Conservation (phyloP, 352 stramenopile genomes). For the Globisporangium camurandrum region DNA sequence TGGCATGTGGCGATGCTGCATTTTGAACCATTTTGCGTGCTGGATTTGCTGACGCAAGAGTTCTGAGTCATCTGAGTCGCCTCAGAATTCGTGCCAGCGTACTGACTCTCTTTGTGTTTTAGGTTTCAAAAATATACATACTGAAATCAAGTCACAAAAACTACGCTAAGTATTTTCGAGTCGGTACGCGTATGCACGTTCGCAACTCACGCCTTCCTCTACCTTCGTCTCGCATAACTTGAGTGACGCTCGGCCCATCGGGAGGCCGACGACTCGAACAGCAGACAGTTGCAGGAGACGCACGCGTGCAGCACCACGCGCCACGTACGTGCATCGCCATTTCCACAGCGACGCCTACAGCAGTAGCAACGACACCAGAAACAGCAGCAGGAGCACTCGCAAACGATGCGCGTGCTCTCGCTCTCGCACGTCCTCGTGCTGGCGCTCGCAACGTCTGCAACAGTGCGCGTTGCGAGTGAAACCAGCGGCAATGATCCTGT, state of each 20-base stretch:
- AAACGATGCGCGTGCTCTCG: conserved; percentile 9
- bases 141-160: too few species aligned
- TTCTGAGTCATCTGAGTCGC: too few species aligned
- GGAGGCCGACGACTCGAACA: not conserved
- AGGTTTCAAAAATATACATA: too few species aligned
- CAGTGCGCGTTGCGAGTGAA: not conserved
- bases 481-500: conserved; percentile 4
- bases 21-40: too few species aligned
- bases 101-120: too few species aligned
- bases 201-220: not conserved
- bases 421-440: conserved; percentile 6
- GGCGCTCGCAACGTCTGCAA: not conserved
- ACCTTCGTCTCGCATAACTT: not conserved
- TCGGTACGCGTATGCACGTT: not conserved
- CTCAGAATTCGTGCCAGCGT: too few species aligned
- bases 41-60: too few species aligned
- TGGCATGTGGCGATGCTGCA: too few species aligned
- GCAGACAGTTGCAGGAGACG: not conserved
- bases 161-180: too few species aligned
- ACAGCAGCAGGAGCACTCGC: not conserved
- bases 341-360: not conserved
- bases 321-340: too few species aligned
- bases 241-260: not conserved
- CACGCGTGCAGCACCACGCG: not conserved
- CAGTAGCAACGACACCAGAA: not conserved